Percentiles rank a stretch among this genome's conserved stretches.
Conservation (phyloP, 768 basidiomycete genomes). For the Collybia nuda region DNA sequence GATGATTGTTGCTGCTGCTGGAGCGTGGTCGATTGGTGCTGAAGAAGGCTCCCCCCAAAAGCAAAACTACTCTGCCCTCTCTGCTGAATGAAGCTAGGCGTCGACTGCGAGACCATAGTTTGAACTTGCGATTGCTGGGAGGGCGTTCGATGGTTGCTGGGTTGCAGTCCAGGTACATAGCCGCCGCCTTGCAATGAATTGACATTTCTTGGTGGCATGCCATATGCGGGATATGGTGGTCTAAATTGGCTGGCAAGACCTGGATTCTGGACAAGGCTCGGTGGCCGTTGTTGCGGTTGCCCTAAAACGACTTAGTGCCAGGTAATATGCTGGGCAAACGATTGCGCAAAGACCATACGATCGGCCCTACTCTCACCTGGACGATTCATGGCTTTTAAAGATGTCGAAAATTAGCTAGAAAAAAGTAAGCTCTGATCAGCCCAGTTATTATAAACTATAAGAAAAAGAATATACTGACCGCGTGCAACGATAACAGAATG, state of each 20-base stretch:
- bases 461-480: constrained; percentile 3
- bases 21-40: constrained; percentile 44
- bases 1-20: constrained; percentile 28
- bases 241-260: constrained; percentile 65
- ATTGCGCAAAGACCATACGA: constrained; percentile 8
- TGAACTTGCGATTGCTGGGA: constrained; percentile 55
- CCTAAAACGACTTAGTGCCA: constrained; percentile 41
- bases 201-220: constrained; percentile 60
- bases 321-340: constrained; percentile 20
- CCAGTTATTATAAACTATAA: neutral
- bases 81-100: constrained; percentile 63
- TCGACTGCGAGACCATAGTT: constrained; percentile 53
- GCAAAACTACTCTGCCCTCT: constrained; percentile 65
- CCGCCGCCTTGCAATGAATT: constrained; percentile 45
- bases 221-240: constrained; percentile 51
- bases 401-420: constrained; percentile 24
- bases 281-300: constrained; percentile 81
- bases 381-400: constrained; percentile 55
- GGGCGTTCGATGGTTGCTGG: constrained; percentile 59
- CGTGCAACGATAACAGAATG: constrained; percentile 12
- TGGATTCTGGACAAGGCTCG: constrained; percentile 68
- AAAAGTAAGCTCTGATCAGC: constrained; percentile 11
- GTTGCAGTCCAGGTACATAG: constrained; percentile 59
- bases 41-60: constrained; percentile 57
- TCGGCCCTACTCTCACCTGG: constrained; percentile 41